These are phyloP conservation scores for Sporothrix humicola DNA, from an alignment of 2,329 filamentous ascomycete genomes.

Conservation along the genomic window DNA sequence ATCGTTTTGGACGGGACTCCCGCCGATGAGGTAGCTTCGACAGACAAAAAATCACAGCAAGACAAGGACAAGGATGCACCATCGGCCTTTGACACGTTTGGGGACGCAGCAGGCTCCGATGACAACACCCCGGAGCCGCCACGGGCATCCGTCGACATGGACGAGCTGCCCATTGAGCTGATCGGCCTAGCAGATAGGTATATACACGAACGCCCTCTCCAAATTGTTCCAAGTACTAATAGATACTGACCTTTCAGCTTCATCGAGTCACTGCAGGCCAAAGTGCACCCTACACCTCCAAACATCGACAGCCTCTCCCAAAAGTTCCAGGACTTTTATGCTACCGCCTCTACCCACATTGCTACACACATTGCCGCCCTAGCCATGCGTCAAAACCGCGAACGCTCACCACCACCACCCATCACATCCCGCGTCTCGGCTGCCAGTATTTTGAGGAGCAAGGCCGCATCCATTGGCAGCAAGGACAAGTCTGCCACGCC, in stretches of 20 bases:
- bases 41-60: slow-evolving; percentile 8
- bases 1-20: slow-evolving; percentile 35
- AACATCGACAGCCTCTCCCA: slow-evolving; percentile 80
- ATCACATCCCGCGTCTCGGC: slow-evolving; percentile 62
- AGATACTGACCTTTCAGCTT: slow-evolving; percentile 63
- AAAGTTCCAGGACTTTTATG: slow-evolving; percentile 96
- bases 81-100: slow-evolving; percentile 54
- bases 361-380: slow-evolving; percentile 84
- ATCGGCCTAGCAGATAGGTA: slow-evolving; percentile 88
- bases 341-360: slow-evolving; percentile 78
- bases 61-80: slow-evolving; percentile 38
- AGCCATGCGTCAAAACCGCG: slow-evolving; percentile 74
- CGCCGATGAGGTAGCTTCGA: slow-evolving; percentile 23
- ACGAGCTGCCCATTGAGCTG: slow-evolving; percentile 92
- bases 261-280: slow-evolving; percentile 85
- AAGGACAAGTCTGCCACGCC: slow-evolving; percentile 57
- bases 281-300: slow-evolving; percentile 82
- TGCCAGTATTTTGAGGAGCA: slow-evolving; percentile 61
- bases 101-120: slow-evolving; percentile 49
- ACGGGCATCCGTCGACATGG: slow-evolving; percentile 71
- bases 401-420: slow-evolving; percentile 61
- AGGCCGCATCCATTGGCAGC: slow-evolving; percentile 58
- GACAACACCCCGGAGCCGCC: slow-evolving; percentile 53
- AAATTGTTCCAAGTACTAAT: neutral
- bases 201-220: slow-evolving; percentile 29